phyloP scores from a whole-genome alignment of 176 grass and related monocot species.

The Zizania latifolia region DNA sequence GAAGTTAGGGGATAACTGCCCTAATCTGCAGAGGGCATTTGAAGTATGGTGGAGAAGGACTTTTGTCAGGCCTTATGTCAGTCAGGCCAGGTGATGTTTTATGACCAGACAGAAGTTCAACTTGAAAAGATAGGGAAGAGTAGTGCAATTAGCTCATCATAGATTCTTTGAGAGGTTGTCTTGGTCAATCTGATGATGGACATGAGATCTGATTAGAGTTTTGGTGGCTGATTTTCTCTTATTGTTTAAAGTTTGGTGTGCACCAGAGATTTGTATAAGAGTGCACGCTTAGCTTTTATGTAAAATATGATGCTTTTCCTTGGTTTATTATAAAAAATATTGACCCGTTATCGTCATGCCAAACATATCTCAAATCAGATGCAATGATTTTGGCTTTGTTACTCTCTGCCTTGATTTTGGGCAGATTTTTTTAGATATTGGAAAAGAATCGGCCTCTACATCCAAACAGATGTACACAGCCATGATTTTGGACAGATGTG shows the following conservation, averaged over 20 bases:
- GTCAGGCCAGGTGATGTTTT: slow-evolving; percentile 27
- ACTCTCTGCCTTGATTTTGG: not conserved
- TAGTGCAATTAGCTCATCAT: slow-evolving; percentile 21
- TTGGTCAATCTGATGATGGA: slow-evolving; percentile 21
- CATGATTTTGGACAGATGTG: slow-evolving; percentile 11
- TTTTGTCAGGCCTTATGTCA: slow-evolving; percentile 74
- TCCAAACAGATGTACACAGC: too few species aligned
- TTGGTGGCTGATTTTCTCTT: too few species aligned
- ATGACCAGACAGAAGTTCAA: slow-evolving; percentile 1
- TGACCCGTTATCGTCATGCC: not conserved
- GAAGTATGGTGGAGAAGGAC: slow-evolving; percentile 98
- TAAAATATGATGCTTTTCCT: slow-evolving; percentile 25
- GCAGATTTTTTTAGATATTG: too few species aligned
- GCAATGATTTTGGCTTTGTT: not conserved
- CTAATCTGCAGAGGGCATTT: slow-evolving; percentile 80
- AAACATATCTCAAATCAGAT: not conserved
- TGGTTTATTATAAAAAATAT: slow-evolving; percentile 15
- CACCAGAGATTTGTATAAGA: slow-evolving; percentile 13
- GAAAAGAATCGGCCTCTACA: too few species aligned
- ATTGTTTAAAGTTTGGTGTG: slow-evolving; percentile 20
- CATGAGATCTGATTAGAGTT: not conserved
- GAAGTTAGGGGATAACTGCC: slow-evolving; percentile 63
- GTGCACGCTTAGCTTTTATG: slow-evolving; percentile 11
- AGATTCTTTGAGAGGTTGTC: slow-evolving; percentile 20
- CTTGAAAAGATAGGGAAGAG: slow-evolving; percentile 17